Percentiles rank a stretch among this genome's conserved stretches.
Conservation (phyloP, 192 early-diverging fungal species). For the Rhizophagus prolifer region DNA sequence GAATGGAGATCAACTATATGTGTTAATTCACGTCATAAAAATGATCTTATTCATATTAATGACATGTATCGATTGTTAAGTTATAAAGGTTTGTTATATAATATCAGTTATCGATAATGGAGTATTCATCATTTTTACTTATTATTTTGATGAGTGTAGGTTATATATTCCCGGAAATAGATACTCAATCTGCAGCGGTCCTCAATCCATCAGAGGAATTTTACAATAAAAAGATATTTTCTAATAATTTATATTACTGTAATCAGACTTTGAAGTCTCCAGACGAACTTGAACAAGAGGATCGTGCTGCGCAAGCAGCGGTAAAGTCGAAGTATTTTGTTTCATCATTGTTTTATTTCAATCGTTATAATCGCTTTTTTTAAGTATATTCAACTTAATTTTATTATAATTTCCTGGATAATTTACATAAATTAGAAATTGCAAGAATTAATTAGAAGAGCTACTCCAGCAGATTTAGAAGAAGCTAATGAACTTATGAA, state of each 20-base stretch:
- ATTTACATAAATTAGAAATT: conserved; percentile 64
- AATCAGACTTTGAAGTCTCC: conserved; percentile 79
- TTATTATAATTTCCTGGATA: background rate
- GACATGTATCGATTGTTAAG: conserved; percentile 91
- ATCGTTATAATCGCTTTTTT: background rate
- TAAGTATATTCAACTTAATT: background rate
- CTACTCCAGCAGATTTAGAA: conserved; percentile 86
- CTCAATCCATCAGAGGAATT: conserved; percentile 56
- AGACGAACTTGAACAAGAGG: conserved; percentile 94
- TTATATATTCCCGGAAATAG: conserved; percentile 72
- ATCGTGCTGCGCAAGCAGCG: conserved; percentile 78
- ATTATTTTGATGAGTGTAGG: conserved; percentile 41
- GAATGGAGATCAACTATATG: conserved; percentile 93
- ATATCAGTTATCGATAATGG: background rate
- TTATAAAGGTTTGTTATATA: conserved; percentile 69
- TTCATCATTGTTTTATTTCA: background rate
- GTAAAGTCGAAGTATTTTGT: conserved; percentile 46
- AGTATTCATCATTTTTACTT: conserved; percentile 10
- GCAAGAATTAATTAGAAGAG: conserved; percentile 94
- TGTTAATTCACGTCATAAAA: conserved; percentile 83
- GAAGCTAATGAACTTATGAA: conserved; percentile 99
- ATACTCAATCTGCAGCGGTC: conserved; percentile 61
- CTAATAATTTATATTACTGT: conserved; percentile 3
- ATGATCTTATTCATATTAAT: conserved; percentile 91
- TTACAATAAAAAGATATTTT: too few relatives aligned